Conservation (phyloP, 2,329 filamentous ascomycete species). For the Dothiorella sarmentorum region DNA sequence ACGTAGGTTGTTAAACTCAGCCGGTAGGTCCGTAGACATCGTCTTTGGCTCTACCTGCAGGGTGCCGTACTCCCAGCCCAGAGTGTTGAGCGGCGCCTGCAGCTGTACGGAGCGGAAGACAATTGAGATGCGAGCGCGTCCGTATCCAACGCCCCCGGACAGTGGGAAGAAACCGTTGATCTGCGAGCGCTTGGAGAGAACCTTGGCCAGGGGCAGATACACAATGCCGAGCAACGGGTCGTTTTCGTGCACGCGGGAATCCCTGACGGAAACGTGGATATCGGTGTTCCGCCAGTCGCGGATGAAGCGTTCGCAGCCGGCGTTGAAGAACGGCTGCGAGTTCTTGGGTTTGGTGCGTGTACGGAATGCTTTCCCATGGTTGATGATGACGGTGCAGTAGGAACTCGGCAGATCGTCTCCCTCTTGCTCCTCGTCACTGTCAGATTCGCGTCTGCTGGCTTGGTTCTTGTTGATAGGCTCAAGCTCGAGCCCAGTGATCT, state of each 20-base stretch:
- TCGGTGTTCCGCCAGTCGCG: slow-evolving; percentile 65
- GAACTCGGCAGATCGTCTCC: slow-evolving; percentile 63
- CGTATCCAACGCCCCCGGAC: slow-evolving; percentile 69
- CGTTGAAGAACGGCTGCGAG: slow-evolving; percentile 74
- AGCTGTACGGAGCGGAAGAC: slow-evolving; percentile 69
- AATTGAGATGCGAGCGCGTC: slow-evolving; percentile 65
- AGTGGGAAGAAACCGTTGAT: slow-evolving; percentile 64
- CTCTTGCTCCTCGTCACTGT: slow-evolving; percentile 60
- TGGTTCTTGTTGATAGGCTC: slow-evolving; percentile 56
- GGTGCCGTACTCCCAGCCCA: slow-evolving; percentile 72
- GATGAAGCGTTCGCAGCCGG: slow-evolving; percentile 69
- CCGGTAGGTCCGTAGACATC: slow-evolving; percentile 48
- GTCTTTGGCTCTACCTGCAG: slow-evolving; percentile 59
- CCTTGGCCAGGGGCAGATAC: slow-evolving; percentile 60
- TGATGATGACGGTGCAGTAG: slow-evolving; percentile 71
- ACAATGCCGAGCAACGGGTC: slow-evolving; percentile 68
- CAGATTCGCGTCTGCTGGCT: slow-evolving; percentile 45
- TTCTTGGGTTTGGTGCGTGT: slow-evolving; percentile 76
- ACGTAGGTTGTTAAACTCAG: slow-evolving; percentile 48
- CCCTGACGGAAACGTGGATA: slow-evolving; percentile 64
- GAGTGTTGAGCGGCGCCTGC: slow-evolving; percentile 55
- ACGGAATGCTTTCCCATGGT: slow-evolving; percentile 66
- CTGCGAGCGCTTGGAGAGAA: slow-evolving; percentile 63
- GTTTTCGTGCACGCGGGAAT: slow-evolving; percentile 65
- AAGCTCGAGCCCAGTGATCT: slow-evolving; percentile 66